Evolutionary conservation across 2,329 filamentous ascomycete species (phyloP).

Genomic region (Botrytis fabae): DNA sequence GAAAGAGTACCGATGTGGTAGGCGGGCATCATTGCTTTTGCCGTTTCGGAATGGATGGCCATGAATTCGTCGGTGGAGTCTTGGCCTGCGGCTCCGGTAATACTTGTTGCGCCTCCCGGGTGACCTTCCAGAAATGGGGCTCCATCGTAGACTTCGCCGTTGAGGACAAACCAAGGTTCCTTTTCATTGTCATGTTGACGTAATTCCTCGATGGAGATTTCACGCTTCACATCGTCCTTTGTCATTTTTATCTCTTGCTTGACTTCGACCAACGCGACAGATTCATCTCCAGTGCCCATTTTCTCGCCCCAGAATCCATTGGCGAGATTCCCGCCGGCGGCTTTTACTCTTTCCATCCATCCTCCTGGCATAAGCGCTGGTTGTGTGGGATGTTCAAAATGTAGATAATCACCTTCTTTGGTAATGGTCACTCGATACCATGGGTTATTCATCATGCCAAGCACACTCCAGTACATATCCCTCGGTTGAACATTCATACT

Average conservation of each 20-base stretch:
- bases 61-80: conserved; percentile 88
- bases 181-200: conserved; percentile 63
- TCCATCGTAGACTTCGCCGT: conserved; percentile 87
- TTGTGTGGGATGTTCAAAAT: conserved; percentile 87
- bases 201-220: conserved; percentile 71
- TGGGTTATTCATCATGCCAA: conserved; percentile 98
- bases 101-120: conserved; percentile 83
- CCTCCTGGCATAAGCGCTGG: conserved; percentile 75
- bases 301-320: conserved; percentile 87
- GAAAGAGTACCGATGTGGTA: conserved; percentile 84
- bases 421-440: conserved; percentile 84
- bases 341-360: conserved; percentile 93
- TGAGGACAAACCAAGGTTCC: conserved; percentile 83
- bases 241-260: conserved; percentile 75
- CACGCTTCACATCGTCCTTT: conserved; percentile 61
- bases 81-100: conserved; percentile 76
- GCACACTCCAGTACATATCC: conserved; percentile 94
- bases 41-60: conserved; percentile 91
- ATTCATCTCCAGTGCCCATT: conserved; percentile 52
- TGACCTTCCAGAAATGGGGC: conserved; percentile 78
- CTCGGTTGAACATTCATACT: conserved; percentile 81
- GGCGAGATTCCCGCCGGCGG: conserved; percentile 72
- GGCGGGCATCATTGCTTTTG: conserved; percentile 82
- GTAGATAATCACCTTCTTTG: conserved; percentile 61
- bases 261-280: conserved; percentile 50